Base-by-base conservation (phyloP, 306 rosid genomes). In the Dryas drummondii region DNA sequence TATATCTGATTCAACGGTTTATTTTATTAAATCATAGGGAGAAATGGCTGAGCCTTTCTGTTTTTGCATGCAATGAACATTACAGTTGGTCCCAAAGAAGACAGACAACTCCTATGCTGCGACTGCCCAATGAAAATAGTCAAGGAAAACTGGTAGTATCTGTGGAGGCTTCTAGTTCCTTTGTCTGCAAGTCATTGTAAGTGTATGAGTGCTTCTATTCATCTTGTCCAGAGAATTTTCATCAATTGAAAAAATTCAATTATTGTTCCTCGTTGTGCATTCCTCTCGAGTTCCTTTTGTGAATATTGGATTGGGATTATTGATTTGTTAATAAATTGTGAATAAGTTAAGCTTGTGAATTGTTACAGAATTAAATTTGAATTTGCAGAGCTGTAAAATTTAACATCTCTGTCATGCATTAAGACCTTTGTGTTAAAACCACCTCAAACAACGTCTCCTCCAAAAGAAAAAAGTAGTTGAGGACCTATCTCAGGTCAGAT, bases 1-100 rank as follows among this genome's bases (percentile, higher is more conserved):
- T 40, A 22, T 22, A 22, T 22, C 49, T 44, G 49, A 5, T 52
- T 45, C 7, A 17, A 16, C 2, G 55, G 62, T 9, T 49, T 78
- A 4, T 66, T 66, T 78, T 74, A 0, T 4, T 17, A 13, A 22
- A 70, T 68, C 37, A 1, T 37, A 90, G 96, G 96, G 93, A 69
- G 87, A 77, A 83, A 83, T 80, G 91, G 93, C 17, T 72, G 93
- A 81, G 93, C 86, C 5, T 91, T 91, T 82, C 68, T 91, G 82
- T 88, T 91, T 77, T 71, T 76, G 42, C 85, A 80, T 13, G 73
- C 80, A 66, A 78, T 79, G 86, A 83, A 83, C 61, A 14, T 83
- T 46, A 72, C 42, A 32, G 79, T 76, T 0, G 87, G 87, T 57
- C 79, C 77, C 10, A 83, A 63, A 68, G 84, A 83, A 80, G 74